Base-by-base conservation (phyloP, 441 rosid genomes). In the Pelargonium hybrid region DNA sequence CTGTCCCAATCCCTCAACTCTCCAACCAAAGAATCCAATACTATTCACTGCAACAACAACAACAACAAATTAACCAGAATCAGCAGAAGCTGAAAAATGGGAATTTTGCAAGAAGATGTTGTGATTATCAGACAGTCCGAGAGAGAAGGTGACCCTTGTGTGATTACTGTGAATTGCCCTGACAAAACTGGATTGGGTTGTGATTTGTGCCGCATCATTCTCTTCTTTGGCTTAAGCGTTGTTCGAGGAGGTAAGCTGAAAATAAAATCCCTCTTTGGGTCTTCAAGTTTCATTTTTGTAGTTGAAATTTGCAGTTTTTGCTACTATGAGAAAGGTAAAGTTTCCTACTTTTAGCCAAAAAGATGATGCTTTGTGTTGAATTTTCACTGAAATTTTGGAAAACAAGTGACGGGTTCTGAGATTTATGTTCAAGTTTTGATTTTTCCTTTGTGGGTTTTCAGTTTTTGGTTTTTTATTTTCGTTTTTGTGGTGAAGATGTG, bases 121-220 rank as follows among this genome's bases (percentile, higher is more conserved):
- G 97, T 93, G 84, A 83, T 88, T 69, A 85, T 93, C 75, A 77
- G 80, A 6, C 86, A 75, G 50, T 66, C 98, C 0, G 98, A 88
- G 73, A 86, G 82, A 76, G 90, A 86, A 84, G 91, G 87, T 8
- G 96, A 87, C 50, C 86, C 85, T 1, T 84, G 78, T 81, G 86
- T 88, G 26, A 85, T 93, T 47, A 89, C 93, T 17, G 77, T 93
- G n/a, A 93, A 93, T 70, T 93, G 98, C 80, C 98, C 97, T 2
- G 98, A 93, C 82, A 91, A 93, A 82, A 91, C 98, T 65, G 98
- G 98, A 3, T 75, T 93, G 4, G 98, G 97, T 77, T 86, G 92
- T 71, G 98, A 93, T 75, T 77, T 93, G 65, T 91, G 97, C 69
- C 96, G 97, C 72, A 84, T 93, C 84, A 76, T 93, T 34, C 97